Conservation (phyloP, 202 grass and related monocot species). For the Setaria italica region DNA sequence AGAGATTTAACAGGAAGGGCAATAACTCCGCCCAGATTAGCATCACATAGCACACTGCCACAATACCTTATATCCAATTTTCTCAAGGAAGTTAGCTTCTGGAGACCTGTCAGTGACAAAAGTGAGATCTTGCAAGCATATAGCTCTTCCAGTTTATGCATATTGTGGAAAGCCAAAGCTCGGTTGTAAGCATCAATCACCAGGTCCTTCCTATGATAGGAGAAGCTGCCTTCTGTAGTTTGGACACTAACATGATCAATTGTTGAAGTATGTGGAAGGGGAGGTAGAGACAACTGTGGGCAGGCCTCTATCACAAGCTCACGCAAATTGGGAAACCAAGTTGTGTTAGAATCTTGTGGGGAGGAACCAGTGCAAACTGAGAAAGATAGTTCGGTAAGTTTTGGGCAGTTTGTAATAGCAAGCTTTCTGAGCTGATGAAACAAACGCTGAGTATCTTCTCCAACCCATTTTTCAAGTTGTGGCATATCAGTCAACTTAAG, state of each 20-base stretch:
- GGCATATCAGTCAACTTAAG: not conserved
- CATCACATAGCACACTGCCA: not conserved
- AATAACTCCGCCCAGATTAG: not conserved
- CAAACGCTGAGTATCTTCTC: not conserved
- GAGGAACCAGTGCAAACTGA: not conserved
- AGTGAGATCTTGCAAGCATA: not conserved
- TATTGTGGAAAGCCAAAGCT: not conserved
- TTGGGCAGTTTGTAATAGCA: not conserved
- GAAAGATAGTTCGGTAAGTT: not conserved
- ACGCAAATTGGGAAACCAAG: not conserved
- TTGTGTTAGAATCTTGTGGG: not conserved
- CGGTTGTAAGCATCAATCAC: not conserved
- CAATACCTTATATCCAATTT: not conserved
- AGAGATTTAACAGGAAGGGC: not conserved
- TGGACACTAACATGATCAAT: not conserved
- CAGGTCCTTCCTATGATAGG: not conserved
- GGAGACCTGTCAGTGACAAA: not conserved
- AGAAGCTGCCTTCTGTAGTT: not conserved
- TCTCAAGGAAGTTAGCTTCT: not conserved
- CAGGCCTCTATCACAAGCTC: not conserved
- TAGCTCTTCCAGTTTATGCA: not conserved
- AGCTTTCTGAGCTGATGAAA: not conserved
- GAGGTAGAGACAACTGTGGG: not conserved
- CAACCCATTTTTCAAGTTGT: not conserved
- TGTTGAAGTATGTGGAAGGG: not conserved